Percentiles rank a stretch among this genome's conserved stretches.
Evolutionary conservation across 192 early-diverging fungal genomes (phyloP).

Genomic region (Lobulomyces angularis): DNA sequence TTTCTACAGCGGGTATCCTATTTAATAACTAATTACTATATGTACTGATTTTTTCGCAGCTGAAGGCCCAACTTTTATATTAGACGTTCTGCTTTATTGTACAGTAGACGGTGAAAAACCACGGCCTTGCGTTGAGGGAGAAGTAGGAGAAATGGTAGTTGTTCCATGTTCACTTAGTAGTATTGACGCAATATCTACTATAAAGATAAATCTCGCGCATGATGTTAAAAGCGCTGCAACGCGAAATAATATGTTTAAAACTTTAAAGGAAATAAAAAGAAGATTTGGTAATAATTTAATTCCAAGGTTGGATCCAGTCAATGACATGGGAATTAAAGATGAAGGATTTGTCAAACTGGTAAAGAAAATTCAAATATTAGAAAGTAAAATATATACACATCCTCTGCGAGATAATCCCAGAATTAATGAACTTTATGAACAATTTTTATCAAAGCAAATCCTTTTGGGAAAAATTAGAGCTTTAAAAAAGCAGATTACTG

Average conservation of each 20-base stretch:
- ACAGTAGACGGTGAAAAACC: conserved; percentile 34
- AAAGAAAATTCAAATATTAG: conserved; percentile 58
- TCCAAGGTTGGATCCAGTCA: conserved; percentile 78
- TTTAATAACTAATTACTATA: no score
- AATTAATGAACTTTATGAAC: conserved; percentile 42
- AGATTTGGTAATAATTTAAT: conserved; percentile 63
- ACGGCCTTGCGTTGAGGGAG: conserved; percentile 38
- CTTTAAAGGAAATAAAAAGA: conserved; percentile 53
- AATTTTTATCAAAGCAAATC: conserved; percentile 56
- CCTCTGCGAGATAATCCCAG: conserved; percentile 41
- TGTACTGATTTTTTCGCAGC: no score
- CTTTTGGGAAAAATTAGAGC: conserved; percentile 47
- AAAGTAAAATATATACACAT: conserved; percentile 50
- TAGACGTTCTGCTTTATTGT: conserved; percentile 80
- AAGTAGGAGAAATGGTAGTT: conserved; percentile 53
- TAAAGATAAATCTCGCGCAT: conserved; percentile 62
- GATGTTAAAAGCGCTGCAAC: conserved; percentile 46
- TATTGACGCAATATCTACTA: conserved; percentile 60
- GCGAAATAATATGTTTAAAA: conserved; percentile 48
- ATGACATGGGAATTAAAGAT: conserved; percentile 79
- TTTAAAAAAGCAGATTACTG: conserved; percentile 56
- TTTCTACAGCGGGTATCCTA: conserved; percentile 15
- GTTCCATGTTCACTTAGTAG: conserved; percentile 64
- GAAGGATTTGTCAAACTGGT: conserved; percentile 61
- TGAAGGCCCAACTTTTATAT: conserved; percentile 51